These are phyloP conservation scores for Amanita fuliginea DNA, from an alignment of 768 basidiomycete species.

Conservation along the genomic window DNA sequence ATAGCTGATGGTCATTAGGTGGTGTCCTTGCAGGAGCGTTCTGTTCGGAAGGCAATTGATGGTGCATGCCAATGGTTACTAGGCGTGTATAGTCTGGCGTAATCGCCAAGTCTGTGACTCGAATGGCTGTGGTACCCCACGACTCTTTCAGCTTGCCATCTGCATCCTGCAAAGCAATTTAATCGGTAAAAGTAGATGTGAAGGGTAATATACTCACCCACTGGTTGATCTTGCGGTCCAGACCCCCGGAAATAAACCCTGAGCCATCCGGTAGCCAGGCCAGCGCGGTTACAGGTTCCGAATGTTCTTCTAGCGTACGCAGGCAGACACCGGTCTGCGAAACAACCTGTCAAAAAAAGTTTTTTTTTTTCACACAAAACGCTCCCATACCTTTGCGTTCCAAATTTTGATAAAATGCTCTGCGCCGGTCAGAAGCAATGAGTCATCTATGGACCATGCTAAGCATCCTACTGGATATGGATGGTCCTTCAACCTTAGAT, in stretches of 20 bases:
- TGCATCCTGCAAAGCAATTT: slow-evolving; percentile 42
- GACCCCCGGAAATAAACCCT: slow-evolving; percentile 81
- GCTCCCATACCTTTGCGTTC: slow-evolving; percentile 66
- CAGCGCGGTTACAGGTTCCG: slow-evolving; percentile 77
- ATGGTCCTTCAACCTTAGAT: slow-evolving; percentile 64
- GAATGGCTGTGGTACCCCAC: slow-evolving; percentile 63
- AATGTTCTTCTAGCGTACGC: slow-evolving; percentile 56
- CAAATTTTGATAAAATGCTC: slow-evolving; percentile 81
- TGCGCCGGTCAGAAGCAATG: slow-evolving; percentile 70
- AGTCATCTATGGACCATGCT: slow-evolving; percentile 90
- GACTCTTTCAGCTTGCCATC: slow-evolving; percentile 62
- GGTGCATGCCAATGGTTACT: slow-evolving; percentile 71
- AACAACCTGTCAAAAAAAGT: slow-evolving; percentile 9
- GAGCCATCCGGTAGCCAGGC: slow-evolving; percentile 83
- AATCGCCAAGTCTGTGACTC: slow-evolving; percentile 79
- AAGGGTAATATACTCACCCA: slow-evolving; percentile 47
- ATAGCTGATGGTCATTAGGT: slow-evolving; percentile 22
- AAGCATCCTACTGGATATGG: slow-evolving; percentile 68
- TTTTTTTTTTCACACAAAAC: background rate
- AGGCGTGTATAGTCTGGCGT: slow-evolving; percentile 78
- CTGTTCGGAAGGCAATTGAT: slow-evolving; percentile 14
- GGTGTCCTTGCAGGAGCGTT: slow-evolving; percentile 16
- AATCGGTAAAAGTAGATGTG: slow-evolving; percentile 6
- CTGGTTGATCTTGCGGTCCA: slow-evolving; percentile 74
- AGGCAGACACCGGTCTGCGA: slow-evolving; percentile 65